Percentiles rank a stretch among this genome's conserved stretches.
Conservation (phyloP, 208 protist genomes). For the Strigomonas culicis region DNA sequence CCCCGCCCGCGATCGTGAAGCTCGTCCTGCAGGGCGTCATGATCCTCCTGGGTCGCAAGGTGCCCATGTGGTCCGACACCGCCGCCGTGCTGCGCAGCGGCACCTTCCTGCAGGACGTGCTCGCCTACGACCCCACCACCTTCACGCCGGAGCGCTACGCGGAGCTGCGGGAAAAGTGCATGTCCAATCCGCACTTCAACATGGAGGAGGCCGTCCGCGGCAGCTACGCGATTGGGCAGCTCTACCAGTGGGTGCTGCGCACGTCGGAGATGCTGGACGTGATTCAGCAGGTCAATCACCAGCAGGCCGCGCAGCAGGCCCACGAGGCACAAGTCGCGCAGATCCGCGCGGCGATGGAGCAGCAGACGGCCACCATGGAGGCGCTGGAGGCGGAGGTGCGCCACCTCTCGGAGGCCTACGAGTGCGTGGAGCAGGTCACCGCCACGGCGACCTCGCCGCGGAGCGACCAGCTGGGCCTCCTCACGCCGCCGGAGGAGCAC, state of each 20-base stretch:
- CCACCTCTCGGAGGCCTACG: conserved; percentile 18
- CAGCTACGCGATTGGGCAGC: conserved; percentile 41
- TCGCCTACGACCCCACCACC: conserved; percentile 30
- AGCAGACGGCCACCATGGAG: conserved; percentile 20
- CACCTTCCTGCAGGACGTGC: conserved; percentile 37
- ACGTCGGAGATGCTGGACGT: conserved; percentile 37
- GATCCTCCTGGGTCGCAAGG: conserved; percentile 31
- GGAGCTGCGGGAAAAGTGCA: conserved; percentile 22
- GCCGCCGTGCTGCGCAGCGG: conserved; percentile 30
- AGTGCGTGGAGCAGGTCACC: not conserved
- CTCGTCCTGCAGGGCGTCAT: conserved; percentile 64
- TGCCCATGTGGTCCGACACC: conserved; percentile 35
- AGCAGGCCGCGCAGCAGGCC: conserved; percentile 9
- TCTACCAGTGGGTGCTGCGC: conserved; percentile 58
- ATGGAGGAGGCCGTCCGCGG: conserved; percentile 49
- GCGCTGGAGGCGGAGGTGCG: conserved; percentile 37
- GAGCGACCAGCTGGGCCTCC: too few species aligned
- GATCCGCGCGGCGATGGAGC: conserved; percentile 16
- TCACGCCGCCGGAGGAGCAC: not conserved
- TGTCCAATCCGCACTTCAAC: conserved; percentile 37
- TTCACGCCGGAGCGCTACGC: conserved; percentile 18
- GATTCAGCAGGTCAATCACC: conserved; percentile 8
- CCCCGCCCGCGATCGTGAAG: conserved; percentile 58
- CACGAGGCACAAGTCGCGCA: conserved; percentile 12
- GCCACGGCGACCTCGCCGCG: not conserved